phyloP scores from a whole-genome alignment of 176 grass and related monocot species.

The Rhipidocladum racemiflorum region DNA sequence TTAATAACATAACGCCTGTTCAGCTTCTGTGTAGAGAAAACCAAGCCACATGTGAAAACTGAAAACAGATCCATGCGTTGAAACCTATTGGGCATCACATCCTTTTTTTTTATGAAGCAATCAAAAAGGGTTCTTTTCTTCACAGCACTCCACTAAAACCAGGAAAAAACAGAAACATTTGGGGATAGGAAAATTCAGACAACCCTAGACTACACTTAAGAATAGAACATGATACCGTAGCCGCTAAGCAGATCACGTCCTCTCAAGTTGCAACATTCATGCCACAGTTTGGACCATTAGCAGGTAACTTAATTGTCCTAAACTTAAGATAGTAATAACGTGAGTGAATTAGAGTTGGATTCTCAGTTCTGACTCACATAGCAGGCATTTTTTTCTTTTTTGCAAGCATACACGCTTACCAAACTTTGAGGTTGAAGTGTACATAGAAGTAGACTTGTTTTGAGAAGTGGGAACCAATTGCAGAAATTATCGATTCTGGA shows the following conservation, averaged over 20 bases:
- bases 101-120: neutral
- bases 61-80: neutral
- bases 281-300: constrained; percentile 10
- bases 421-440: neutral
- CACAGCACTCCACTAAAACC: neutral
- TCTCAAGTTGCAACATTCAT: neutral
- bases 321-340: neutral
- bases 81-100: neutral
- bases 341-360: neutral
- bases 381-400: neutral
- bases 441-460: neutral
- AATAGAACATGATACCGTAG: neutral
- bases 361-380: neutral
- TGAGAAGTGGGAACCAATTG: neutral
- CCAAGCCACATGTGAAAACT: neutral
- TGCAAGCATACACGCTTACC: neutral
- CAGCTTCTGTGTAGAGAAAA: constrained; percentile 58
- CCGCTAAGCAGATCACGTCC: neutral
- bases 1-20: constrained; percentile 47
- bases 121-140: neutral
- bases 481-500: neutral
- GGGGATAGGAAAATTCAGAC: neutral
- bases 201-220: neutral
- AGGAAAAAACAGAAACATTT: neutral
- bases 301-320: neutral